Base-by-base conservation (phyloP, 164 flowering plant genomes). In the Euptelea pleiosperma region DNA sequence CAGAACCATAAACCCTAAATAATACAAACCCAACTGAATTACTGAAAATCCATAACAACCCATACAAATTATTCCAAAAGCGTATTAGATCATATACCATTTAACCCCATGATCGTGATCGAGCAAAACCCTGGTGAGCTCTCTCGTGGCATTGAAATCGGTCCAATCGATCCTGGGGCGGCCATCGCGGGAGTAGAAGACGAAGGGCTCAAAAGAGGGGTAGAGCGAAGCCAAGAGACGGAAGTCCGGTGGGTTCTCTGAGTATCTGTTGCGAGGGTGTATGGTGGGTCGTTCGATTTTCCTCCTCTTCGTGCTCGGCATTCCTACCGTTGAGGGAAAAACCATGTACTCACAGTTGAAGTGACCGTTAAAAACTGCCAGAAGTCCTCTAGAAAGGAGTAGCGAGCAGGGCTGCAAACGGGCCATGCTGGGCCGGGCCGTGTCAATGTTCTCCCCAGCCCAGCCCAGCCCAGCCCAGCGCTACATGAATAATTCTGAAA, bases 71-170 rank as follows among this genome's bases (percentile, higher is more conserved):
- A n/a, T n/a, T n/a, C n/a, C n/a, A n/a, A n/a, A n/a, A n/a, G n/a
- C n/a, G n/a, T n/a, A n/a, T n/a, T n/a, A n/a, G n/a, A n/a, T n/a
- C n/a, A n/a, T n/a, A n/a, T 77, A 87, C 99, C 96, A 93, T 6
- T 75, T 64, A 68, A 93, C 65, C 49, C 69, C 72, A 37, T 86
- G 98, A 56, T 89, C 92, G 47, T 90, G 96, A 40, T 74, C 77
- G 37, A 92, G 96, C 24, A 89, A 67, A 57, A 87, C 80, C 25
- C 91, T 79, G 21, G 96, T 89, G 66, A 92, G 91, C 54, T 87
- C 93, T 4, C 98, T 80, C 36, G 97, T 93, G 42, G 99, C 94
- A 66, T 84, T 88, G 77, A 79, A 93, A 62, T 90, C 97, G 24
- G 96, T 87, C 97, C 97, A 93, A 57, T 93, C 91, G 58, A 93